Evolutionary conservation across 805 yeast genomes (phyloP), one percentile per base, ranked within the genome.

Genomic region (Candida succiphila): DNA sequence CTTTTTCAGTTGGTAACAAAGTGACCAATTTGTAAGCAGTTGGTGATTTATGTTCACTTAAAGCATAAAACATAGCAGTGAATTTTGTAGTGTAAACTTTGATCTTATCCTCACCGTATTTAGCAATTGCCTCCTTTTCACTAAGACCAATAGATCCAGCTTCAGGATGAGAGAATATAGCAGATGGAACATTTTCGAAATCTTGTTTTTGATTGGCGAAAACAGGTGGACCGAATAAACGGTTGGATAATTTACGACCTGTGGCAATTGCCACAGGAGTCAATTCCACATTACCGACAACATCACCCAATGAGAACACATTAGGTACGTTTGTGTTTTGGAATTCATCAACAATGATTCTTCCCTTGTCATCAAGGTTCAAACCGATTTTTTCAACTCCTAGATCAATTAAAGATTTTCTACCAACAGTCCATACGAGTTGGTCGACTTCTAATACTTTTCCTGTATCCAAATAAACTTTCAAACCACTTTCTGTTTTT

Each of bases 181-280:
- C 99, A 29, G 95, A 81, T 28, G 99, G 98, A 32, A 92, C 75
- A 52, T 88, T 83, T 20, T 56, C 61, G 59, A 79, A 92, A 55
- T 87, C 96, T 56, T 84, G 85, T 54, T 88, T 86, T 56, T 79
- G 83, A 30, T 74, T 56, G 41, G 72, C 73, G 64, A 69, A 85
- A 36, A 61, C 55, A 41, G 69, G 75, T 36, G 88, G 80, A 17
- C 96, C 96, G 54, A 89, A 92, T 39, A 92, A 63, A 56, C 99
- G 75, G 65, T 89, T 88, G 20, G 96, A 75, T 45, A 92, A 70
- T 56, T 76, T 84, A 61, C 99, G 79, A 40, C 99, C 99, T 8
- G 98, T 88, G 25, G 98, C 96, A 63, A 92, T 92, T 25, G 98
- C 98, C 29, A 87, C 96, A 7, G 99, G 99, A 3, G 99, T 92